phyloP scores from a whole-genome alignment of 2,329 filamentous ascomycete species.

The Talaromyces sp. region DNA sequence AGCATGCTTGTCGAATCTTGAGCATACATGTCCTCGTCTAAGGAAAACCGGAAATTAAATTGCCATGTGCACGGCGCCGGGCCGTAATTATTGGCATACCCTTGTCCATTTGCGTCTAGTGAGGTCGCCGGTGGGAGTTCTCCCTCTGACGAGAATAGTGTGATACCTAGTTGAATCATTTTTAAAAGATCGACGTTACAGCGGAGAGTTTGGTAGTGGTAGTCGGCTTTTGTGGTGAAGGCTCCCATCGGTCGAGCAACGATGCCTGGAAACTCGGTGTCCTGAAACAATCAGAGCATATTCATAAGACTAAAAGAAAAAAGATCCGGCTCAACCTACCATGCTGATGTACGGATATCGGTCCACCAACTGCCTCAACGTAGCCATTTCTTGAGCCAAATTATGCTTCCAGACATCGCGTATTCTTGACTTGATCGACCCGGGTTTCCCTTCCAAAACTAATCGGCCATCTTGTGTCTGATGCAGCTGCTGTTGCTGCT shows the following conservation, averaged over 20 bases:
- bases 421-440: constrained; percentile 70
- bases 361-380: constrained; percentile 75
- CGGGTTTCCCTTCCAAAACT: constrained; percentile 51
- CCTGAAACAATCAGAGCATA: constrained; percentile 48
- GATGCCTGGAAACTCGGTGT: constrained; percentile 97
- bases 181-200: constrained; percentile 97
- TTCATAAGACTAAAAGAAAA: not conserved
- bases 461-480: constrained; percentile 48
- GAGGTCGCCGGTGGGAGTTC: constrained; percentile 73
- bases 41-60: constrained; percentile 96
- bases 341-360: constrained; percentile 96
- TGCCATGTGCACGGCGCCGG: constrained; percentile 87
- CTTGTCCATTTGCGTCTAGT: constrained; percentile 44
- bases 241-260: constrained; percentile 91
- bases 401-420: constrained; percentile 95
- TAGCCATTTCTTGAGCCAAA: constrained; percentile 81
- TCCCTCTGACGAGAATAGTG: constrained; percentile 84
- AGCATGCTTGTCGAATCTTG: constrained; percentile 90
- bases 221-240: constrained; percentile 92
- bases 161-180: constrained; percentile 94
- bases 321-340: constrained; percentile 62
- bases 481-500: constrained; percentile 52
- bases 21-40: constrained; percentile 96
- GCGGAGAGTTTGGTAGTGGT: constrained; percentile 95
- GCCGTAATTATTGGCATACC: constrained; percentile 49